A percentile compares a stretch with the other conserved stretches of the same genome.
These are phyloP conservation scores for Letharia columbiana DNA, from an alignment of 495 filamentous ascomycete species.

Conservation along the genomic window DNA sequence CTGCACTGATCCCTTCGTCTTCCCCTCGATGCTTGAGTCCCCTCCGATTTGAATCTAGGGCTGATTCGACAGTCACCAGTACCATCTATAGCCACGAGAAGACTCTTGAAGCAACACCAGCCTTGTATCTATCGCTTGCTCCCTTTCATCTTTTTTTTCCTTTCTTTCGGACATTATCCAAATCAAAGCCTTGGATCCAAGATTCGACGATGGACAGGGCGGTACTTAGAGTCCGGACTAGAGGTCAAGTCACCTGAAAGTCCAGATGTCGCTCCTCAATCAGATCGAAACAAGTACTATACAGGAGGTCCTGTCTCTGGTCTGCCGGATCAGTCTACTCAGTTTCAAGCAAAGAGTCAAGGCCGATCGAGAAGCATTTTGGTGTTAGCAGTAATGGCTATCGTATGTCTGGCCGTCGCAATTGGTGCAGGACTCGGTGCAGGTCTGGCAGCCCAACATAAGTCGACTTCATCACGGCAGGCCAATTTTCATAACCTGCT, in stretches of 20 bases:
- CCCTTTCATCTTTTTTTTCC: background rate
- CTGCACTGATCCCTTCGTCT: no score
- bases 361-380: no score
- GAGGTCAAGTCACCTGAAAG: background rate
- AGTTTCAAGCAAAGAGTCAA: background rate
- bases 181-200: background rate
- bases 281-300: background rate
- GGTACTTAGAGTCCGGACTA: background rate
- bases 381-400: background rate
- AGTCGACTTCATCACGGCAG: background rate
- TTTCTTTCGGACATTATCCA: background rate
- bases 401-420: background rate
- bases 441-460: background rate
- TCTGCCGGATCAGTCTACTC: background rate
- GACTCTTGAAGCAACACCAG: no score
- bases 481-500: no score
- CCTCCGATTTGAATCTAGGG: no score
- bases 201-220: background rate
- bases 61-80: no score
- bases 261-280: background rate
- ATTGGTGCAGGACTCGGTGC: background rate
- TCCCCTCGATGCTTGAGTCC: no score
- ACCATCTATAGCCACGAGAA: no score
- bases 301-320: background rate
- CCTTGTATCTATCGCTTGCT: background rate